Evolutionary conservation across 2,329 filamentous ascomycete genomes (phyloP).

Genomic region (Hymenoscyphus fraxineus): DNA sequence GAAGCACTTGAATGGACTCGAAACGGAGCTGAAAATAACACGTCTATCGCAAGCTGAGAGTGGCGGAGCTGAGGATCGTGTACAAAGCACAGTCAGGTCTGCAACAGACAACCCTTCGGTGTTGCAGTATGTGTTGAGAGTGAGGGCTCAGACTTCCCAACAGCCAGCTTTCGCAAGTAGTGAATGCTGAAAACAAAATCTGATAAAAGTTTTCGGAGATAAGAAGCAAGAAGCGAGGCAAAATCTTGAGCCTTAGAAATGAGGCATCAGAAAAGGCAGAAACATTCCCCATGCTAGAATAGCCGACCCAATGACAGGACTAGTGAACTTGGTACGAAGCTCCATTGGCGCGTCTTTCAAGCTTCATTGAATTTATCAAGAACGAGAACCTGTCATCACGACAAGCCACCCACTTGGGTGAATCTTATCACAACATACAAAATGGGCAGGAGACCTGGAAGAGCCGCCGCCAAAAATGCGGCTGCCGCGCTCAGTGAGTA

Average conservation of each 20-base stretch:
- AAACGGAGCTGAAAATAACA: background rate
- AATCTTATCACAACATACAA: constrained; percentile 11
- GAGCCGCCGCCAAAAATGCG: constrained; percentile 51
- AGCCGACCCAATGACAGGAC: background rate
- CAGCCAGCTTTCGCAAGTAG: too few relatives aligned
- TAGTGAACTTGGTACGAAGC: background rate
- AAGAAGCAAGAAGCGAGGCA: background rate
- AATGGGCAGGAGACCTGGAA: constrained; percentile 48
- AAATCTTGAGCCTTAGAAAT: background rate
- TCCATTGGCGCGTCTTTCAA: background rate
- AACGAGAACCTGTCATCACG: background rate
- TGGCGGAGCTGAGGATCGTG: background rate
- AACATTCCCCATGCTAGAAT: background rate
- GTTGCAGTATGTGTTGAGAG: background rate
- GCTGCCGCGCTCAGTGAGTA: constrained; percentile 50
- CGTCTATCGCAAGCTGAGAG: background rate
- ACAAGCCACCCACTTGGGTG: background rate
- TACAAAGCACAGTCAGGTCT: constrained; percentile 1
- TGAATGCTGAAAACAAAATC: background rate
- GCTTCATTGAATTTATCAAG: background rate
- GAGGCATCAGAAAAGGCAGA: background rate
- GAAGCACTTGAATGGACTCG: background rate
- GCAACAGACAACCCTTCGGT: background rate
- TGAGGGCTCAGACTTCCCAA: background rate
- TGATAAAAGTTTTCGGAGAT: background rate